Base-by-base conservation (phyloP, 139 green algal species). In the Pycnococcus provasolii region DNA sequence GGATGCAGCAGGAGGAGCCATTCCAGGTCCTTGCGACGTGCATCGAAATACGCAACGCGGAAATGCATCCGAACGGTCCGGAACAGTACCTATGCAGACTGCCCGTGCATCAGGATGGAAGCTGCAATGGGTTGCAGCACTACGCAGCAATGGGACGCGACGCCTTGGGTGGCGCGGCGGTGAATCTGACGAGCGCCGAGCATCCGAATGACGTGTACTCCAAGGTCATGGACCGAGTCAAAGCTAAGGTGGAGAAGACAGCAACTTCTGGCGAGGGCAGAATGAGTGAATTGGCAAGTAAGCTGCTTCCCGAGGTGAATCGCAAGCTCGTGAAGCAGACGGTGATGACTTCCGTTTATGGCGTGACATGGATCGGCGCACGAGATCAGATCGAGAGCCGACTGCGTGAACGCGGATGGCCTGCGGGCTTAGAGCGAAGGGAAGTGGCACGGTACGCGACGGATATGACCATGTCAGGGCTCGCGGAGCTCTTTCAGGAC, bases 311-410 rank as follows among this genome's bases (percentile, higher is more conserved):
- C n/a, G 60, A 82, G 44, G 80, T 97, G 0, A 85, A 97, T 72
- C 85, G 92, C 40, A 97, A 97, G 83, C 80, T 98, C 42, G 92
- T 98, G 41, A 97, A 97, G 78, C 92, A 98, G 80, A 98, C 91
- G n/a, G 92, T 97, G 1, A 98, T 98, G 92, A 98, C 92, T 4
- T 91, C 84, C 39, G 92, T 98, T 62, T 98, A 98, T 53, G 92
- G 92, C 47, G 92, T 98, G 2, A 98, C 92, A 0, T 86, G 88
- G 51, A 70, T 95, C 0, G 92, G 92, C 8, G 92, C 92, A 7
- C 79, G 89, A 2, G 64, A 86, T 42, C 92, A 98, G 83, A 90
- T 98, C 26, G 58, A 64, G 41, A 82, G 70, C 62, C 80, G 90
- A 6, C 71, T 96, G 61, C 69, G 72, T 47, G 90, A 95, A 74